Evolutionary conservation across 768 basidiomycete species (phyloP).

Genomic region (Dioszegia hungarica): DNA sequence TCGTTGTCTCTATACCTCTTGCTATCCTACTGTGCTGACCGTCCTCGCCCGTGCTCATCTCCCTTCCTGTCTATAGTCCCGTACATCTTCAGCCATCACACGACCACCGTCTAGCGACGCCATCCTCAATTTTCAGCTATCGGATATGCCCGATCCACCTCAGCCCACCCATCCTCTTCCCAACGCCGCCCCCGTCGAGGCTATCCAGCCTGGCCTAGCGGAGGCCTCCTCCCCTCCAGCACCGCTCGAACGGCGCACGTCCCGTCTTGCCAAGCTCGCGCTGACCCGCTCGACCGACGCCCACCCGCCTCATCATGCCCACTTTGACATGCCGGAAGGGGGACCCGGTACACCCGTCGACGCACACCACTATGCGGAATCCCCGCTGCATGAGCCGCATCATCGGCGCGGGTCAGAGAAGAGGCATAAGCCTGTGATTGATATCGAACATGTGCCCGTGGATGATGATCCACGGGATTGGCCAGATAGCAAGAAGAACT

Average conservation of each 20-base stretch:
- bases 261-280: not conserved
- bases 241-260: not conserved
- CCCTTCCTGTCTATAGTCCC: not conserved
- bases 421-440: slow-evolving; percentile 24
- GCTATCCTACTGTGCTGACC: too few relatives aligned
- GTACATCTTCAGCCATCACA: not conserved
- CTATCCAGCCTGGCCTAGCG: not conserved
- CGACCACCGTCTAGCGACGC: too few relatives aligned
- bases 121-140: not conserved
- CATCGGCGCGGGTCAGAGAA: not conserved
- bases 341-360: not conserved
- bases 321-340: slow-evolving; percentile 23
- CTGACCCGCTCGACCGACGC: slow-evolving; percentile 5
- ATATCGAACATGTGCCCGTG: slow-evolving; percentile 50
- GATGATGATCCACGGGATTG: slow-evolving; percentile 51
- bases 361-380: not conserved
- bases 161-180: slow-evolving; percentile 5
- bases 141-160: slow-evolving; percentile 5
- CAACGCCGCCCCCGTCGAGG: not conserved
- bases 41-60: too few relatives aligned
- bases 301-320: slow-evolving; percentile 25
- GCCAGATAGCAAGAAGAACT: slow-evolving; percentile 44
- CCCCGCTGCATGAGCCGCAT: not conserved
- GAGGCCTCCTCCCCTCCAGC: too few relatives aligned
- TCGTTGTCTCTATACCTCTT: too few relatives aligned